Conservation (phyloP, 2,329 filamentous ascomycete species). For the Aspergillus carbonarius region DNA sequence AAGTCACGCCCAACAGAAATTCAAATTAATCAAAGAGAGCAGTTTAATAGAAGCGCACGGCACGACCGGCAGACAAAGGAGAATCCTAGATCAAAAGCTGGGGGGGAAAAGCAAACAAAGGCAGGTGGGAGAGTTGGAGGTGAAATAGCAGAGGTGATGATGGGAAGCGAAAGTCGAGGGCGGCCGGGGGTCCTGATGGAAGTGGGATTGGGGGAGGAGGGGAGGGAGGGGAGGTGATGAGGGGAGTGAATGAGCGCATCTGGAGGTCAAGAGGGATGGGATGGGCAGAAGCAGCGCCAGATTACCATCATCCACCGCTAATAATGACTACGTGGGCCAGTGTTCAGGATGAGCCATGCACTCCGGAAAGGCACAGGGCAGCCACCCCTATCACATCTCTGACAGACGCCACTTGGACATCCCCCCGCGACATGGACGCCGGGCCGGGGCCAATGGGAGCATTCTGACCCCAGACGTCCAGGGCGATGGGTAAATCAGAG, state of each 20-base stretch:
- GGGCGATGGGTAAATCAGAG: constrained; percentile 7
- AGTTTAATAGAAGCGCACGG: neutral
- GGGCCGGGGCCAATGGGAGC: constrained; percentile 21
- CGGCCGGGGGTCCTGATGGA: neutral
- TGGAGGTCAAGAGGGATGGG: neutral
- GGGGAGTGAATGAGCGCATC: constrained; percentile 13
- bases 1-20: neutral
- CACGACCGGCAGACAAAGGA: neutral
- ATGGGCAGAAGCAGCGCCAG: neutral
- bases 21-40: neutral
- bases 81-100: neutral
- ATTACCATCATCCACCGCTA: constrained; percentile 8
- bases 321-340: constrained; percentile 21
- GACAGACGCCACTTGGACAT: constrained; percentile 27
- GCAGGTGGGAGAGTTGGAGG: neutral
- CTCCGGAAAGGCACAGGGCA: constrained; percentile 32
- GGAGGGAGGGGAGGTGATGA: neutral
- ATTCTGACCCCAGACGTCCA: constrained; percentile 18
- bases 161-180: neutral
- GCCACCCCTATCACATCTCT: constrained; percentile 25
- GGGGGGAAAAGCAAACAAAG: constrained; percentile 14
- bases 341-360: constrained; percentile 20
- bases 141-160: neutral
- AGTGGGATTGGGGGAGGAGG: neutral
- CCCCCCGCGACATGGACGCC: constrained; percentile 22